Conservation (phyloP, 2,329 filamentous ascomycete genomes). For the Cordyceps militaris region DNA sequence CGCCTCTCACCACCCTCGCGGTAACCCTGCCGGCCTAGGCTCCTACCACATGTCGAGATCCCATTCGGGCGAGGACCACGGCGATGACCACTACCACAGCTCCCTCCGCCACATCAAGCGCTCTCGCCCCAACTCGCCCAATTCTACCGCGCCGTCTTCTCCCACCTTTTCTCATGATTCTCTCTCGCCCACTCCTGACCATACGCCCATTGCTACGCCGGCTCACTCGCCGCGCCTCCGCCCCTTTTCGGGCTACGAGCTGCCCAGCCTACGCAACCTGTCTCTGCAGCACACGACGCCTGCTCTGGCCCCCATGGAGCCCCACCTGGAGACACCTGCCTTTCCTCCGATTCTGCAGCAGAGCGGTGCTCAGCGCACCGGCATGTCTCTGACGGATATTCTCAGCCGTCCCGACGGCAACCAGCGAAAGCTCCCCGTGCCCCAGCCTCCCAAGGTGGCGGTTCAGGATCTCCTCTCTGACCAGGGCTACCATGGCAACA, state of each 20-base stretch:
- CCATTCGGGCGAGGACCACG: constrained; percentile 71
- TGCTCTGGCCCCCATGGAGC: constrained; percentile 53
- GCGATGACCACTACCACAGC: constrained; percentile 68
- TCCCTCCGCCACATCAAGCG: constrained; percentile 70
- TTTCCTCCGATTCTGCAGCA: constrained; percentile 38
- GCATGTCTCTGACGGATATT: constrained; percentile 83
- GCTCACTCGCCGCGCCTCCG: constrained; percentile 89
- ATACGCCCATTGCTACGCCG: constrained; percentile 95
- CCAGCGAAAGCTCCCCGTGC: constrained; percentile 84
- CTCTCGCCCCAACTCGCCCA: constrained; percentile 86
- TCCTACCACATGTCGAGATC: constrained; percentile 93
- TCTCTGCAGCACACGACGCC: constrained; percentile 48
- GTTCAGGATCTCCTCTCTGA: constrained; percentile 76
- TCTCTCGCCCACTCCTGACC: constrained; percentile 88
- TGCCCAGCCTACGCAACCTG: constrained; percentile 73
- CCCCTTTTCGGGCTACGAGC: constrained; percentile 68
- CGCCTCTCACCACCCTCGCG: constrained; percentile 42
- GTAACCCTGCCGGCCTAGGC: constrained; percentile 67
- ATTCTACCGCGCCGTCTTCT: constrained; percentile 91
- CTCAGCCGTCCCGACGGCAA: constrained; percentile 83
- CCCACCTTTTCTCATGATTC: constrained; percentile 96
- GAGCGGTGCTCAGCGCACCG: constrained; percentile 44
- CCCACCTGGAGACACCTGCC: constrained; percentile 41
- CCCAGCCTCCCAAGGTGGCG: constrained; percentile 82
- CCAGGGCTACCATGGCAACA: constrained; percentile 55